A percentile compares a stretch with the other conserved stretches of the same genome.
Conservation (phyloP, 1,284 basidiomycete species). For the Bondarzewia mesenterica region DNA sequence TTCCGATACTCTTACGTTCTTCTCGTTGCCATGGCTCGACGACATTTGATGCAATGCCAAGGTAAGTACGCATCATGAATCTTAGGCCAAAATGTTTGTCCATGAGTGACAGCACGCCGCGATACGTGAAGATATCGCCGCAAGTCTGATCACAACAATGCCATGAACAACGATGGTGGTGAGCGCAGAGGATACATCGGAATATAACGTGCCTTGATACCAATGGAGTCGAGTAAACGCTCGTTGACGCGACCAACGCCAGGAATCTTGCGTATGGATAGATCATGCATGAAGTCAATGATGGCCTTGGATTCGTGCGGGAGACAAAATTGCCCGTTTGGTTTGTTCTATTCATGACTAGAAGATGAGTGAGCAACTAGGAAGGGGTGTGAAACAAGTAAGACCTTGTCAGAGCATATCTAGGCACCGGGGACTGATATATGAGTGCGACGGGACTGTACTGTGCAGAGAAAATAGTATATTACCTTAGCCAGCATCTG, state of each 20-base stretch:
- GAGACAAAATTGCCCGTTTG: constrained; percentile 84
- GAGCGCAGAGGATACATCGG: constrained; percentile 3
- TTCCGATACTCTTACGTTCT: constrained; percentile 84
- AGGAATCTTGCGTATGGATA: constrained; percentile 78
- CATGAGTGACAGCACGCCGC: constrained; percentile 69
- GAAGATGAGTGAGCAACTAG: background rate
- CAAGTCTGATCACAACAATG: constrained; percentile 60
- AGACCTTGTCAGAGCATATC: constrained; percentile 88
- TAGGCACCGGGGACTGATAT: constrained; percentile 27
- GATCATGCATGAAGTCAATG: constrained; percentile 63
- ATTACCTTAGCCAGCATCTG: constrained; percentile 69
- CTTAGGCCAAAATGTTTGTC: constrained; percentile 78
- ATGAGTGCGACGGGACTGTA: background rate
- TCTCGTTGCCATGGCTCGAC: constrained; percentile 71
- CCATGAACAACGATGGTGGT: background rate
- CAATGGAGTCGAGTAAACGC: constrained; percentile 77
- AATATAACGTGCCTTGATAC: constrained; percentile 57
- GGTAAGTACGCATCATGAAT: constrained; percentile 68
- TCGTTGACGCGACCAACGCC: constrained; percentile 87
- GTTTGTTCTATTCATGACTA: constrained; percentile 72
- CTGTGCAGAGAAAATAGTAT: background rate
- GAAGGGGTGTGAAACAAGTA: background rate
- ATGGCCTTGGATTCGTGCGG: constrained; percentile 60
- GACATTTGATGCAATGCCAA: constrained; percentile 79
- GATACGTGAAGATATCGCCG: constrained; percentile 74